Conservation (phyloP, 2,329 filamentous ascomycete genomes). For the Penicillium janthinellum region DNA sequence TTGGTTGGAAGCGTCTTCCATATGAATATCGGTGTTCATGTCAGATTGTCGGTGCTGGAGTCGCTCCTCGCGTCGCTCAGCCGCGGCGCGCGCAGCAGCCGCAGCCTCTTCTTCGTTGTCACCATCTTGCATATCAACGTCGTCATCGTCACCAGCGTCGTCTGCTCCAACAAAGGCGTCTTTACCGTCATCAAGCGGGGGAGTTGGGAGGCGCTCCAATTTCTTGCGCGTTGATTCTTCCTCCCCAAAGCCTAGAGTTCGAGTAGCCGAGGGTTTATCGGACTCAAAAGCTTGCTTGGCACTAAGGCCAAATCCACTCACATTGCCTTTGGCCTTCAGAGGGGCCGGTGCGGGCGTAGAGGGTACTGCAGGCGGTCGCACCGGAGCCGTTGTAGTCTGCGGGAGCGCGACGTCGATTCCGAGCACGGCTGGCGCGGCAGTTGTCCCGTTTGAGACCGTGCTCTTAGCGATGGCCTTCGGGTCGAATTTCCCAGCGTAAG, state of each 20-base stretch:
- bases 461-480: constrained; percentile 85
- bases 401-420: constrained; percentile 59
- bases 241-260: constrained; percentile 81
- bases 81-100: constrained; percentile 79
- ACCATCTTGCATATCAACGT: constrained; percentile 73
- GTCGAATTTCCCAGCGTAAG: constrained; percentile 79
- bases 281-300: constrained; percentile 65
- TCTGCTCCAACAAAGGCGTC: constrained; percentile 58
- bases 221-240: constrained; percentile 86
- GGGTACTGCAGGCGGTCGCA: constrained; percentile 44
- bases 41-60: constrained; percentile 49
- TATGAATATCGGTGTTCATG: constrained; percentile 50
- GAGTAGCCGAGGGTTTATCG: constrained; percentile 69
- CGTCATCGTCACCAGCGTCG: constrained; percentile 70
- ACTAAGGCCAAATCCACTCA: constrained; percentile 80
- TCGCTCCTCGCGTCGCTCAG: constrained; percentile 77
- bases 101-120: constrained; percentile 85
- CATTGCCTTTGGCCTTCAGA: constrained; percentile 68
- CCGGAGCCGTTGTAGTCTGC: constrained; percentile 48
- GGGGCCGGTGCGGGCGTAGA: constrained; percentile 51
- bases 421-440: constrained; percentile 57
- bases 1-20: constrained; percentile 45
- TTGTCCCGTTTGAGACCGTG: constrained; percentile 56
- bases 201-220: constrained; percentile 83
- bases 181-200: constrained; percentile 66